phyloP scores from a whole-genome alignment of 495 filamentous ascomycete genomes.

The Cercophora sp. region DNA sequence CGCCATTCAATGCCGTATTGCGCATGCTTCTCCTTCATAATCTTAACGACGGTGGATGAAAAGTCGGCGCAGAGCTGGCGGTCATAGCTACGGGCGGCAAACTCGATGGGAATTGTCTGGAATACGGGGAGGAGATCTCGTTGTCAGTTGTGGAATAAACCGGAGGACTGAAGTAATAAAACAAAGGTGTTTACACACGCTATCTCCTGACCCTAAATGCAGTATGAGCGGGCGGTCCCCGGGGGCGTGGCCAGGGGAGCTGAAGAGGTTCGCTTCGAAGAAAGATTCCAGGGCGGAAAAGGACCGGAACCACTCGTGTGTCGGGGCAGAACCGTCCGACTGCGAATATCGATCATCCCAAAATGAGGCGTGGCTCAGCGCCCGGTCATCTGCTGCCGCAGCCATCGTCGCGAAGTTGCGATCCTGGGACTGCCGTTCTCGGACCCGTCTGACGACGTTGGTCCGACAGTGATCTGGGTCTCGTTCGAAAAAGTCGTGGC shows the following conservation, averaged over 20 bases:
- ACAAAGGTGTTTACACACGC: conserved; percentile 29
- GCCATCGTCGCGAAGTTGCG: too few relatives aligned
- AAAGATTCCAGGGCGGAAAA: conserved; percentile 49
- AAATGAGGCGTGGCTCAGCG: conserved; percentile 23
- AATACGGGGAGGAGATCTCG: conserved; percentile 7
- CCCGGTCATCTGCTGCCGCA: not conserved
- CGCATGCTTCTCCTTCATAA: conserved; percentile 44
- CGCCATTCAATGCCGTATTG: conserved; percentile 43
- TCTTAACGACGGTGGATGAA: conserved; percentile 47
- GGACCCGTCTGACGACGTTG: too few relatives aligned
- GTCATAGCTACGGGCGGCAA: conserved; percentile 45
- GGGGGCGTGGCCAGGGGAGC: conserved; percentile 15
- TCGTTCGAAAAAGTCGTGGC: too few relatives aligned
- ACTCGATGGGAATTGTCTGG: conserved; percentile 48
- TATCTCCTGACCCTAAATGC: conserved; percentile 58
- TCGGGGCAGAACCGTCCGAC: conserved; percentile 23
- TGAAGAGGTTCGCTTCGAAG: conserved; percentile 40
- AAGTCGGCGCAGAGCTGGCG: conserved; percentile 59
- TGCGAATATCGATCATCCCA: conserved; percentile 51
- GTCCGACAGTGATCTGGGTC: too few relatives aligned
- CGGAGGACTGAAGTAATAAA: not conserved
- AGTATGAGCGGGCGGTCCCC: conserved; percentile 37
- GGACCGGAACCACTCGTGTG: conserved; percentile 51
- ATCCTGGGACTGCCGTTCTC: too few relatives aligned
- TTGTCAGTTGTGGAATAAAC: not conserved